phyloP scores from a whole-genome alignment of 1,284 basidiomycete genomes.

The Rhodotorula sp. region DNA sequence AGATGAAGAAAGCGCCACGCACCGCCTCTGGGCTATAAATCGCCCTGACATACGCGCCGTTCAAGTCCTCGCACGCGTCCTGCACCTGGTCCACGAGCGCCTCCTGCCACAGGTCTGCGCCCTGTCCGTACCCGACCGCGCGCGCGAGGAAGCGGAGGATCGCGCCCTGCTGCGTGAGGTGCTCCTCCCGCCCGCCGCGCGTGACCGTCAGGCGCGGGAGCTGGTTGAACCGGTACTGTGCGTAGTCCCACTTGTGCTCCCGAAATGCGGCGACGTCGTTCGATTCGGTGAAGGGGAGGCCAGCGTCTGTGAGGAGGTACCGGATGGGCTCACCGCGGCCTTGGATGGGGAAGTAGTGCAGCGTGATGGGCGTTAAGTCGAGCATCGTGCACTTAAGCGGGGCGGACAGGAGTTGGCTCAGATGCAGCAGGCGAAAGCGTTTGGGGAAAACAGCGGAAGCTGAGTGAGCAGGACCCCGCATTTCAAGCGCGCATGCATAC shows the following conservation, averaged over 20 bases:
- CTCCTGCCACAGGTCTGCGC: neutral
- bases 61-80: constrained; percentile 21
- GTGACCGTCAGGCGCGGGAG: constrained; percentile 10
- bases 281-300: constrained; percentile 2
- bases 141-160: constrained; percentile 19
- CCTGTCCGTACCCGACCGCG: neutral
- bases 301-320: constrained; percentile 15
- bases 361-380: neutral
- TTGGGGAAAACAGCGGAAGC: no score
- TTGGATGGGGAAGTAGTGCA: constrained; percentile 13
- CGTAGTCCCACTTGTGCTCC: constrained; percentile 1
- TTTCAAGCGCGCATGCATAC: neutral
- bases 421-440: no score
- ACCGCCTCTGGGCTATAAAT: constrained; percentile 15
- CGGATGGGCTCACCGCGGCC: constrained; percentile 25
- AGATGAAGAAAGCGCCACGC: neutral
- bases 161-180: constrained; percentile 13
- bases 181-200: neutral
- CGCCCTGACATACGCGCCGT: neutral
- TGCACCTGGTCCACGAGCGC: constrained; percentile 8
- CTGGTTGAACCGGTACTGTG: constrained; percentile 17
- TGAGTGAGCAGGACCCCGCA: neutral
- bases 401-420: neutral
- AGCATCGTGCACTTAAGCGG: neutral
- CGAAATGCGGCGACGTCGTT: constrained; percentile 3